Base-by-base conservation (phyloP, 2,329 filamentous ascomycete genomes). In the Pestalotiopsis sp. region DNA sequence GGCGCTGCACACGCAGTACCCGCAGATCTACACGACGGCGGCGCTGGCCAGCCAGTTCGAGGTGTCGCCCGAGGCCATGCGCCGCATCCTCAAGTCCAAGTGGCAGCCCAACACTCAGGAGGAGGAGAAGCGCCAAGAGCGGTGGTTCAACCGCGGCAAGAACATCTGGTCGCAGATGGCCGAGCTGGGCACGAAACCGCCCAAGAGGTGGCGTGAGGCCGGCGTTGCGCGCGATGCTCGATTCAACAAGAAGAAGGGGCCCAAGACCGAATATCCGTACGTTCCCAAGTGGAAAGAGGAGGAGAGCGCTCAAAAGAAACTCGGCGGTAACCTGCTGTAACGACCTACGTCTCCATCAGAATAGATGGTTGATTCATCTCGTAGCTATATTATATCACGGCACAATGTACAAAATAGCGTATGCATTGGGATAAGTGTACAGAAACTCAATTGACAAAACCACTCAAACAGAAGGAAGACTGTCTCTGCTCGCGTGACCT, bases 61-160 rank as follows among this genome's bases (percentile, higher is more conserved):
- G 78, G 85, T 98, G n/a, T 94, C 94, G 0, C 85, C 93, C 2
- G 96, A 99, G 78, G 93, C 91, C 0, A 93, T 98, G 69, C 90
- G 95, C 12, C 89, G 96, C 45, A 97, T 99, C 66, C 83, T 99
- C 71, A 94, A 89, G 82, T 89, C 88, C 78, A 94, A 93, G 70
- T 96, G 93, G 91, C 81, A 81, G 74, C 90, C 93, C 3, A 84
- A 78, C 7, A 76, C 85, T 36, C 84, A 85, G 31, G 87, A 91
- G 75, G 87, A 90, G 70, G 78, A 84, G 69, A 81, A 86, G 3
- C 85, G 90, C 67, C 87, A 90, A 76, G 80, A 83, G 72, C 82
- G 90, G 27, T 92, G 90, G 90, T 86, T 87, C 75, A 84, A 84
- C 20, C 84, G 90, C 66, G 90, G 90, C 69, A 84, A 86, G 79